Percentiles rank a stretch among this genome's conserved stretches.
phyloP scores from a whole-genome alignment of 176 grass and related monocot species.

The Paspalum vaginatum region DNA sequence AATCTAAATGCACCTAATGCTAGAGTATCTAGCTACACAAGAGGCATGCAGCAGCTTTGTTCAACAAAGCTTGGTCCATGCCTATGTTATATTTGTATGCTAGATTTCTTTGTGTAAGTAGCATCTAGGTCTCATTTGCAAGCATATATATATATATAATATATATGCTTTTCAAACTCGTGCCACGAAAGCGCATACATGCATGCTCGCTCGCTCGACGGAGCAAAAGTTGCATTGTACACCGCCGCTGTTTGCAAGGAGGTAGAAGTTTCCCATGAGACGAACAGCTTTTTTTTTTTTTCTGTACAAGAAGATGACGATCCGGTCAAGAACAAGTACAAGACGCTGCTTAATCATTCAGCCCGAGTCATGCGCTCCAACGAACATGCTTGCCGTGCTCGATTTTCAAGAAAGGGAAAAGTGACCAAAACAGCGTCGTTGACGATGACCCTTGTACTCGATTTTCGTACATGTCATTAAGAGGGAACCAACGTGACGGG shows the following conservation, averaged over 20 bases:
- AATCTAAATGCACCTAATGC: background rate
- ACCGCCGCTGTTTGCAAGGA: background rate
- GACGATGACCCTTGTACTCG: background rate
- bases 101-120: no score
- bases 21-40: background rate
- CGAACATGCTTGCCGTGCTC: conserved; percentile 1
- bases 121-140: no score
- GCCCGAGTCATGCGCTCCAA: background rate
- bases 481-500: background rate
- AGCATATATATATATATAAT: no score
- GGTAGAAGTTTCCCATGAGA: background rate
- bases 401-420: conserved; percentile 8
- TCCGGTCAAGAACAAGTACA: background rate
- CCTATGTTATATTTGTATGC: background rate
- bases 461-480: background rate
- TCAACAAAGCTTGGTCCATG: background rate
- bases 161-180: background rate
- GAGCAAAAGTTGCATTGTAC: background rate
- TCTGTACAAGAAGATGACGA: background rate
- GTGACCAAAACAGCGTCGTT: background rate
- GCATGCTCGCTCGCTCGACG: no score
- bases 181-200: background rate
- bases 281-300: background rate
- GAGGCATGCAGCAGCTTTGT: background rate
- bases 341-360: background rate